These are phyloP conservation scores for Monilinia fructicola DNA, from an alignment of 2,329 filamentous ascomycete species.

Conservation along the genomic window DNA sequence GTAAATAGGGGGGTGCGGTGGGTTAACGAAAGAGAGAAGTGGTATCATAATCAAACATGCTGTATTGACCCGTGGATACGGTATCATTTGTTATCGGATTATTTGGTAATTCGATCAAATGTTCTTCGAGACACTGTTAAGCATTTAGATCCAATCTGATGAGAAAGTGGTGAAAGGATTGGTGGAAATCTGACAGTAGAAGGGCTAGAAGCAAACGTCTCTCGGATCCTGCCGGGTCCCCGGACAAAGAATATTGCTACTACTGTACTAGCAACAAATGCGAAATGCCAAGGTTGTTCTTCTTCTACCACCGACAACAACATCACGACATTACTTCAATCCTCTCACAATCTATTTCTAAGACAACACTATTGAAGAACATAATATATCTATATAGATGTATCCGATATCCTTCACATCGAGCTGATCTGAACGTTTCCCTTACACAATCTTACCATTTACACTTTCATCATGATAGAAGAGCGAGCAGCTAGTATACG, in stretches of 20 bases:
- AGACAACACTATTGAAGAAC: not conserved
- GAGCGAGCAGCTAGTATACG: no score
- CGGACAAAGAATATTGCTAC: not conserved
- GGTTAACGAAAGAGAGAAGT: not conserved
- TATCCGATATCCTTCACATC: no score
- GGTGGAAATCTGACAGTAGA: no score
- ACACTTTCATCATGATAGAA: not conserved
- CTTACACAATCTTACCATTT: not conserved
- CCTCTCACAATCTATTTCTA: no score
- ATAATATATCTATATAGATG: not conserved
- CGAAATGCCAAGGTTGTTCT: not conserved
- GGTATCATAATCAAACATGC: no score
- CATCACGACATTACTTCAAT: no score
- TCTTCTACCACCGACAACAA: not conserved
- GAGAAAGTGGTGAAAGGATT: not conserved
- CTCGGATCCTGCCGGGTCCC: not conserved
- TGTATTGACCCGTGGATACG: no score
- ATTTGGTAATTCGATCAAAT: not conserved
- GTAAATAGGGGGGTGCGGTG: constrained; percentile 5
- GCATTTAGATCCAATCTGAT: not conserved
- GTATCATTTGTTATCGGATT: not conserved
- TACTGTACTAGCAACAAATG: no score
- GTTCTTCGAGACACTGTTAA: not conserved
- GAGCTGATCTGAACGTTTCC: no score
- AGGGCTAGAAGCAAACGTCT: not conserved